phyloP scores from a whole-genome alignment of 2,329 filamentous ascomycete species.

The Emericellopsis cladophorae region DNA sequence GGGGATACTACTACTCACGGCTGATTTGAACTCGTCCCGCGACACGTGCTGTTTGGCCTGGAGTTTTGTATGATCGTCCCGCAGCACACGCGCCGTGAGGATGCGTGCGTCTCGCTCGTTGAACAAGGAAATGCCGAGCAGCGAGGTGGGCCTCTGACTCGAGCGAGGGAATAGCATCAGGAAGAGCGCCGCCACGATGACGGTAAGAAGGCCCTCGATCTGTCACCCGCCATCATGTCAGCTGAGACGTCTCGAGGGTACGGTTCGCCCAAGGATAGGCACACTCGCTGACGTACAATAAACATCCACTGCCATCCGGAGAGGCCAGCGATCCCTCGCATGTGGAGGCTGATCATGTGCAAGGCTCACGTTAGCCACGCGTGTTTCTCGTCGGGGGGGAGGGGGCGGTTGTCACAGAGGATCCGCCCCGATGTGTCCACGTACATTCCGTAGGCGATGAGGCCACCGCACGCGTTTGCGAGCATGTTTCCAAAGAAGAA shows the following conservation, averaged over 20 bases:
- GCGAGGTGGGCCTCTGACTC: slow-evolving; percentile 6
- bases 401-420: too few relatives aligned
- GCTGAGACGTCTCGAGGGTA: neutral
- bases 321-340: slow-evolving; percentile 2
- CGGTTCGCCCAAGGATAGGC: neutral
- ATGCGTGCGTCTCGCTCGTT: slow-evolving; percentile 6
- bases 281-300: slow-evolving; percentile 12
- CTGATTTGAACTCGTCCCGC: too few relatives aligned
- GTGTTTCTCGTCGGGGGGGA: too few relatives aligned
- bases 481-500: slow-evolving; percentile 7
- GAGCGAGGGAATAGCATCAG: slow-evolving; percentile 5
- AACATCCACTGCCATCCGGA: slow-evolving; percentile 52
- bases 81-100: slow-evolving; percentile 6
- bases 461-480: slow-evolving; percentile 2
- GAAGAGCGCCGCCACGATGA: slow-evolving; percentile 7
- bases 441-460: slow-evolving; percentile 4
- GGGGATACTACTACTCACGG: too few relatives aligned
- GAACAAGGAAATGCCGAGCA: slow-evolving; percentile 8
- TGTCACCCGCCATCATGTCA: neutral
- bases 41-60: too few relatives aligned
- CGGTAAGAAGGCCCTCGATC: slow-evolving; percentile 8
- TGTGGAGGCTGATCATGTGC: slow-evolving; percentile 1
- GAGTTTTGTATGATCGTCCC: slow-evolving; percentile 9
- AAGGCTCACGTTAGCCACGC: too few relatives aligned
- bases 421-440: too few relatives aligned